Evolutionary conservation across 441 rosid genomes (phyloP).

Genomic region (Omphalea diandra): DNA sequence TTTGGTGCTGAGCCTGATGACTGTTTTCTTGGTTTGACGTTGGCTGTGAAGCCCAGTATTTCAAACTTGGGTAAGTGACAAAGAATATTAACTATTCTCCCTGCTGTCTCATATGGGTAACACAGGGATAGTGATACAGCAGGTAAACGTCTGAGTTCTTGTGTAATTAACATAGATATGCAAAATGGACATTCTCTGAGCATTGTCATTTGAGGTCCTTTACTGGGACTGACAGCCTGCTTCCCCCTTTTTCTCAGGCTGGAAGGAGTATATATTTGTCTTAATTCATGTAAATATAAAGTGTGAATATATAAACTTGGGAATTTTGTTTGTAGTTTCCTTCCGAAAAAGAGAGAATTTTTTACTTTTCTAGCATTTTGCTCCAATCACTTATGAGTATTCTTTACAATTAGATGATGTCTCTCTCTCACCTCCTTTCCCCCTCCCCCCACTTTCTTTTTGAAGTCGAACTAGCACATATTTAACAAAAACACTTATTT

Average conservation of each 20-base stretch:
- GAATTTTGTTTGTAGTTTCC: neutral
- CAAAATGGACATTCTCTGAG: slow-evolving; percentile 2
- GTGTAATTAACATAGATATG: neutral
- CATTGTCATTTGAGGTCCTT: neutral
- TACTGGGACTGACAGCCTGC: neutral
- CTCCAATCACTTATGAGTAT: neutral
- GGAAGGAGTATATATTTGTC: neutral
- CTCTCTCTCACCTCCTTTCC: neutral
- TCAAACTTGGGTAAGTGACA: slow-evolving; percentile 54
- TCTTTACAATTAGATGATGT: neutral
- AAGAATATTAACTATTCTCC: neutral
- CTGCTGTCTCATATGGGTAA: neutral
- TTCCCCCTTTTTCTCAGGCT: neutral
- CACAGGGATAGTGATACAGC: neutral
- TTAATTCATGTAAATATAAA: neutral
- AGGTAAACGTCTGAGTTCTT: neutral
- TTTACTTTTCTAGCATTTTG: neutral
- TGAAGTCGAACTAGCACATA: neutral
- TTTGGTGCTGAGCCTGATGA: slow-evolving; percentile 77
- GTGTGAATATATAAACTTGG: neutral
- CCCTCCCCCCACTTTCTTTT: neutral
- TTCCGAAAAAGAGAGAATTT: slow-evolving; percentile 1
- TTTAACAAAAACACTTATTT: slow-evolving; percentile 20
- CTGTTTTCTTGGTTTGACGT: slow-evolving; percentile 87
- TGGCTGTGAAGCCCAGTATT: slow-evolving; percentile 84